These are phyloP conservation scores for Claviceps paspali DNA, from an alignment of 2,329 filamentous ascomycete genomes.

Conservation along the genomic window DNA sequence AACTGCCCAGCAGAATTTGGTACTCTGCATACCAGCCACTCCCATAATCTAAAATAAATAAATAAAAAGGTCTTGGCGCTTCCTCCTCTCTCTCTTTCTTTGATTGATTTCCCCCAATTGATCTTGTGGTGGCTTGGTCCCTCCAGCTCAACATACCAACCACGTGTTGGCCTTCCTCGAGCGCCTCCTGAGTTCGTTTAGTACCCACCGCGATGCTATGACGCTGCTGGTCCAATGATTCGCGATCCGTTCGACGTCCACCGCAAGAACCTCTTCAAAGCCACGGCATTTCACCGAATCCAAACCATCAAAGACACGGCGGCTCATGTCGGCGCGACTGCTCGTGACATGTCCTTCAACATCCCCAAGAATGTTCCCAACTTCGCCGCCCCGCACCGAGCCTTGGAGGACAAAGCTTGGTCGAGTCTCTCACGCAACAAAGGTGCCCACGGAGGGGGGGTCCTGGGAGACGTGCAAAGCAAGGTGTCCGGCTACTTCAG, in stretches of 20 bases:
- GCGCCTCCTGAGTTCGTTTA: too few relatives aligned
- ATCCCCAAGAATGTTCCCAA: conserved; percentile 56
- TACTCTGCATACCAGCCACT: too few relatives aligned
- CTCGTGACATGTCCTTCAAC: conserved; percentile 47
- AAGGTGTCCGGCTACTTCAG: conserved; percentile 52
- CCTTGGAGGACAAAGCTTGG: conserved; percentile 53
- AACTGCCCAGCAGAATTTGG: too few relatives aligned
- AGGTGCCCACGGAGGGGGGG: conserved; percentile 17
- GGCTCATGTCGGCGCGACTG: conserved; percentile 32
- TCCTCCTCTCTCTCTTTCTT: too few relatives aligned
- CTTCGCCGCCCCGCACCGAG: conserved; percentile 48
- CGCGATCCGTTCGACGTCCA: conserved; percentile 31
- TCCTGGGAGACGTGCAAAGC: conserved; percentile 40
- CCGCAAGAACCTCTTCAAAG: conserved; percentile 30
- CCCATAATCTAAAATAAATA: too few relatives aligned
- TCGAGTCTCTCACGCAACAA: conserved; percentile 26
- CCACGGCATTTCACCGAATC: conserved; percentile 29
- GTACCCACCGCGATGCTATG: conserved; percentile 13
- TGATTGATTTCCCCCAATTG: too few relatives aligned
- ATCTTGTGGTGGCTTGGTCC: too few relatives aligned
- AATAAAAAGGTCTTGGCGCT: too few relatives aligned
- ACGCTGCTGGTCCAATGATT: conserved; percentile 20
- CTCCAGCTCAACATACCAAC: too few relatives aligned
- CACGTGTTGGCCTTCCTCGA: too few relatives aligned
- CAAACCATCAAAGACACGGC: conserved; percentile 30